phyloP scores from a whole-genome alignment of 352 stramenopile species.

The Pythium scleroteichum region DNA sequence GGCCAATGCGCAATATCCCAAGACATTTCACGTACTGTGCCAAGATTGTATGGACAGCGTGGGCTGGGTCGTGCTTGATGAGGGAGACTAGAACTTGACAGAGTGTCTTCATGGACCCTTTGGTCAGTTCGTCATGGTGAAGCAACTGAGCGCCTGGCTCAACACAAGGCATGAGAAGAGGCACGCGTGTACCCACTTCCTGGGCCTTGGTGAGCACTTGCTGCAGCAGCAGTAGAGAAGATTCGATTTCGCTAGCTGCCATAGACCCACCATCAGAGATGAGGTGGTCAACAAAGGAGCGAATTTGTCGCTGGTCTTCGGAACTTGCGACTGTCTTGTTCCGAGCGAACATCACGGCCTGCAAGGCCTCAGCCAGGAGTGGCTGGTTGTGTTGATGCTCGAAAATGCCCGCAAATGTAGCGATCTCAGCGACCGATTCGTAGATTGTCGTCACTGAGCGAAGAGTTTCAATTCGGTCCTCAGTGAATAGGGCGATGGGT shows the following conservation, averaged over 20 bases:
- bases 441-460: conserved; percentile 56
- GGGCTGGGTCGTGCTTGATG: conserved; percentile 51
- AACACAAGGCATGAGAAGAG: conserved; percentile 47
- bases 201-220: conserved; percentile 48
- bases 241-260: conserved; percentile 24
- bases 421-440: conserved; percentile 40
- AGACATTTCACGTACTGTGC: conserved; percentile 56
- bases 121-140: conserved; percentile 45
- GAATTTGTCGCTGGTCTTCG: conserved; percentile 56
- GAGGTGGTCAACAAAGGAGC: conserved; percentile 39
- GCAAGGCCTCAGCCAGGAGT: conserved; percentile 28
- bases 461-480: conserved; percentile 38
- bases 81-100: conserved; percentile 70
- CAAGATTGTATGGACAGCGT: conserved; percentile 39
- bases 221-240: conserved; percentile 42
- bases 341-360: conserved; percentile 33
- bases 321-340: conserved; percentile 46
- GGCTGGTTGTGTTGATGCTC: conserved; percentile 35
- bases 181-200: conserved; percentile 35
- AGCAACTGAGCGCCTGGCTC: conserved; percentile 43
- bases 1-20: conserved; percentile 37
- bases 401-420: conserved; percentile 46
- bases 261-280: background rate
- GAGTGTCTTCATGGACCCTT: conserved; percentile 54
- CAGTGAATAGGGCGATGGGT: conserved; percentile 40